Percentiles rank a stretch among this genome's conserved stretches.
Conservation (phyloP, 2,329 filamentous ascomycete genomes). For the Calonectria pteridis region DNA sequence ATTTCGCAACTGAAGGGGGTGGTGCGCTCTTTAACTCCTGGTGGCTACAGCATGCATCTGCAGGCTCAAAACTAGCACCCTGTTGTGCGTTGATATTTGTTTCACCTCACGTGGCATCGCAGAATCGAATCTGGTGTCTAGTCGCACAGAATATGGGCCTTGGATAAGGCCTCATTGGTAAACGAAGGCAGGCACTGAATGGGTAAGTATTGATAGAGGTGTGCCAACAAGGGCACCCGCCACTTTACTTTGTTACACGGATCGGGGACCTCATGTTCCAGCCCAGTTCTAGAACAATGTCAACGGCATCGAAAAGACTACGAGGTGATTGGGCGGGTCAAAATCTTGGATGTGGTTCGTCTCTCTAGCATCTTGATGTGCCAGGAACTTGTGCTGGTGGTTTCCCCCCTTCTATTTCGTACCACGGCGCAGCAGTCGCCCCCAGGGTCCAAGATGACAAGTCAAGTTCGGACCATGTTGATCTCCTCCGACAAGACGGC, state of each 20-base stretch:
- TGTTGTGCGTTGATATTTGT: conserved; percentile 36
- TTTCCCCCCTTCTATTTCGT: not conserved
- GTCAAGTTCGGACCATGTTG: conserved; percentile 34
- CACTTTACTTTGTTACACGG: conserved; percentile 28
- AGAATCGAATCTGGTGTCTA: conserved; percentile 20
- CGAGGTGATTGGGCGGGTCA: conserved; percentile 10
- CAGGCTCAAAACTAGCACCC: conserved; percentile 19
- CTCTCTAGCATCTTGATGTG: not conserved
- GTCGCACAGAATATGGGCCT: conserved; percentile 13
- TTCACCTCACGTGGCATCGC: conserved; percentile 29
- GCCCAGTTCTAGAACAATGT: conserved; percentile 30
- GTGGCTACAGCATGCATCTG: conserved; percentile 28
- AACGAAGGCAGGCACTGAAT: conserved; percentile 3
- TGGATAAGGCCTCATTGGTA: conserved; percentile 2
- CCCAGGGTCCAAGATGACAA: conserved; percentile 29
- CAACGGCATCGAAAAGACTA: conserved; percentile 16
- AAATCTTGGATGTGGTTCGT: conserved; percentile 4
- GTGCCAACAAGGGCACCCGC: conserved; percentile 25
- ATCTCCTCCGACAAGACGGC: conserved; percentile 23
- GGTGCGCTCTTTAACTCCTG: conserved; percentile 22
- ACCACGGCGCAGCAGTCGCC: not conserved
- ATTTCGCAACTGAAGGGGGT: conserved; percentile 23
- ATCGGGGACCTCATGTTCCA: conserved; percentile 28
- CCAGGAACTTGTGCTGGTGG: not conserved
- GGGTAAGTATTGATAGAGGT: conserved; percentile 29